These are phyloP conservation scores for Leptographium lundbergii DNA, from an alignment of 2,329 filamentous ascomycete species.

Conservation along the genomic window DNA sequence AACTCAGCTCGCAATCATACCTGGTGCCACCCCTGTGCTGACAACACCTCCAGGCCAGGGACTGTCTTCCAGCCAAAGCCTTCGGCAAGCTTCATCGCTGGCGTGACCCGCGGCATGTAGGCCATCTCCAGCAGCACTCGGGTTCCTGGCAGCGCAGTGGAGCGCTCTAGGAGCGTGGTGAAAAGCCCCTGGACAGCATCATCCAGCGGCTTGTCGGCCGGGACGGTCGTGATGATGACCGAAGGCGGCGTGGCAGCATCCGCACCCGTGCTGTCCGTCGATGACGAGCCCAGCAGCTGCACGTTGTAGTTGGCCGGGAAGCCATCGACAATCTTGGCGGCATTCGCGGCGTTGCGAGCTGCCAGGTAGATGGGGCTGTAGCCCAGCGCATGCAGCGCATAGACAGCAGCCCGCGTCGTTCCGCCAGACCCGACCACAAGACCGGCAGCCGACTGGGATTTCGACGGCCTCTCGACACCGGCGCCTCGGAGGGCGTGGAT, in stretches of 20 bases:
- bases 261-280: slow-evolving; percentile 29
- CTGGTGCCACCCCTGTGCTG: slow-evolving; percentile 83
- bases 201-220: slow-evolving; percentile 77
- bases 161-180: slow-evolving; percentile 33
- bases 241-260: slow-evolving; percentile 37
- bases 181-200: slow-evolving; percentile 53
- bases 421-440: slow-evolving; percentile 87
- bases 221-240: slow-evolving; percentile 82
- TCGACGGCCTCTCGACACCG: slow-evolving; percentile 37
- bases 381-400: slow-evolving; percentile 70
- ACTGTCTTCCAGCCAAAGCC: slow-evolving; percentile 71
- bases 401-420: slow-evolving; percentile 84
- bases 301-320: slow-evolving; percentile 68
- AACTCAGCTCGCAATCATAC: slow-evolving; percentile 30
- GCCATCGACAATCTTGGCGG: slow-evolving; percentile 51
- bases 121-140: slow-evolving; percentile 85
- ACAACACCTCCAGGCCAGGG: slow-evolving; percentile 76
- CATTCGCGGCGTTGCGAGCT: slow-evolving; percentile 60
- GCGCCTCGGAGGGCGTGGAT: slow-evolving; percentile 60
- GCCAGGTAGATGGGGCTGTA: slow-evolving; percentile 80
- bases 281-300: slow-evolving; percentile 42
- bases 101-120: slow-evolving; percentile 77
- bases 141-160: not conserved
- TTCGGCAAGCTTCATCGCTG: slow-evolving; percentile 71
- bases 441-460: slow-evolving; percentile 34